Percentiles rank a stretch among this genome's conserved stretches.
Evolutionary conservation across 148 eudicot genomes (phyloP).

Genomic region (Limonium bicolor): DNA sequence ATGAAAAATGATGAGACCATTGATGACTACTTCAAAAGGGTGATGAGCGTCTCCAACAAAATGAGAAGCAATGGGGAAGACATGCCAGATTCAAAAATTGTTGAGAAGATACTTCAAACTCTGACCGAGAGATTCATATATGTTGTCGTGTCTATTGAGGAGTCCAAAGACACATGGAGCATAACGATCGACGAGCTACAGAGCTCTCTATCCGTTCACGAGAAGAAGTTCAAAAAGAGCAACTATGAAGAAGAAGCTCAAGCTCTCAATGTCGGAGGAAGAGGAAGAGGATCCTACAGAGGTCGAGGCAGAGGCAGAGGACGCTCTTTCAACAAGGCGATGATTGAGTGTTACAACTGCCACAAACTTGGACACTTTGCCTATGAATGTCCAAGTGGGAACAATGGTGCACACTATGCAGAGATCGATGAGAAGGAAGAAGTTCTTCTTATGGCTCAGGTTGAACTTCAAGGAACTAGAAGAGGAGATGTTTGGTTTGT

Average conservation of each 20-base stretch:
- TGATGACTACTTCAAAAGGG: too few relatives aligned
- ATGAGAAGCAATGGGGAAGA: too few relatives aligned
- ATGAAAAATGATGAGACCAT: too few relatives aligned
- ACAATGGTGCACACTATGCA: background rate
- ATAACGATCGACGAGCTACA: background rate
- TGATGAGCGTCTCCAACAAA: too few relatives aligned
- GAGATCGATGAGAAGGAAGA: background rate
- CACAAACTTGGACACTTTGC: background rate
- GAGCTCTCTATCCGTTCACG: background rate
- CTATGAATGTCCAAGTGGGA: background rate
- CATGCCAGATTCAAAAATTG: too few relatives aligned
- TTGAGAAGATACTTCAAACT: too few relatives aligned
- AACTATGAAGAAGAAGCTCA: background rate
- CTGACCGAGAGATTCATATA: too few relatives aligned
- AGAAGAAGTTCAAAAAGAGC: background rate
- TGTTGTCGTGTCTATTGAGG: background rate
- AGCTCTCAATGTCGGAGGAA: background rate
- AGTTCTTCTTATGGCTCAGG: background rate
- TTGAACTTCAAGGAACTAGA: background rate
- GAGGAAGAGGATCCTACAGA: background rate
- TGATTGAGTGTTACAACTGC: background rate
- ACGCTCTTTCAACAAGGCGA: background rate
- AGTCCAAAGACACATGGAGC: background rate
- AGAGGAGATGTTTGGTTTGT: constrained; percentile 1
- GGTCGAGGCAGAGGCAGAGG: background rate